Percentiles rank a stretch among this genome's conserved stretches.
These are phyloP conservation scores for Suillus decipiens DNA, from an alignment of 768 basidiomycete genomes.

Conservation along the genomic window DNA sequence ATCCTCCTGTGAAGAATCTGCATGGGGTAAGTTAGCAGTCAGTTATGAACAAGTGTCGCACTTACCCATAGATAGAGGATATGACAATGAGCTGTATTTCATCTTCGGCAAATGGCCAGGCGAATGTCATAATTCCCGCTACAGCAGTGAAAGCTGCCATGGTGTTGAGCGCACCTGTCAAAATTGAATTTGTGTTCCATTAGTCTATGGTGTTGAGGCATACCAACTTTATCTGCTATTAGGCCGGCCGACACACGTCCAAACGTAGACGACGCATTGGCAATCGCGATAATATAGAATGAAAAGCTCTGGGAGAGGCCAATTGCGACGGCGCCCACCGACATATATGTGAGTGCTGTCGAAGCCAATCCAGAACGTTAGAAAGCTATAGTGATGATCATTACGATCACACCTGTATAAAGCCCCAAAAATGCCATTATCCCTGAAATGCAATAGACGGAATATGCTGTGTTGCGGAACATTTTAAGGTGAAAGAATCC, in stretches of 20 bases:
- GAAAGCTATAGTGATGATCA: slow-evolving; percentile 1
- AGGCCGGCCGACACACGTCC: slow-evolving; percentile 59
- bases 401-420: slow-evolving; percentile 52
- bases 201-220: slow-evolving; percentile 9
- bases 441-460: slow-evolving; percentile 52
- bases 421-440: slow-evolving; percentile 65
- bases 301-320: slow-evolving; percentile 53
- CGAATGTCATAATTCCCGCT: slow-evolving; percentile 60
- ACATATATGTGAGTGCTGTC: slow-evolving; percentile 66
- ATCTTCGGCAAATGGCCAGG: slow-evolving; percentile 65
- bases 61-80: slow-evolving; percentile 64
- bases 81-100: slow-evolving; percentile 50
- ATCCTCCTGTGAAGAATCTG: slow-evolving; percentile 64
- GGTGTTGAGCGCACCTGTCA: slow-evolving; percentile 62
- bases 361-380: slow-evolving; percentile 9
- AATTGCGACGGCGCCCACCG: slow-evolving; percentile 51
- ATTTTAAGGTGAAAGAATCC: slow-evolving; percentile 57
- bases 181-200: neutral
- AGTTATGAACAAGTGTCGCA: slow-evolving; percentile 17
- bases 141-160: slow-evolving; percentile 65
- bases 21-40: neutral
- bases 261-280: slow-evolving; percentile 64
- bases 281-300: slow-evolving; percentile 67
- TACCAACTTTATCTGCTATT: slow-evolving; percentile 56
- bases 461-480: slow-evolving; percentile 49